Evolutionary conservation across 1,284 basidiomycete genomes (phyloP), one percentile per base, ranked within the genome.

Genomic region (Puccinia brachypodii): DNA sequence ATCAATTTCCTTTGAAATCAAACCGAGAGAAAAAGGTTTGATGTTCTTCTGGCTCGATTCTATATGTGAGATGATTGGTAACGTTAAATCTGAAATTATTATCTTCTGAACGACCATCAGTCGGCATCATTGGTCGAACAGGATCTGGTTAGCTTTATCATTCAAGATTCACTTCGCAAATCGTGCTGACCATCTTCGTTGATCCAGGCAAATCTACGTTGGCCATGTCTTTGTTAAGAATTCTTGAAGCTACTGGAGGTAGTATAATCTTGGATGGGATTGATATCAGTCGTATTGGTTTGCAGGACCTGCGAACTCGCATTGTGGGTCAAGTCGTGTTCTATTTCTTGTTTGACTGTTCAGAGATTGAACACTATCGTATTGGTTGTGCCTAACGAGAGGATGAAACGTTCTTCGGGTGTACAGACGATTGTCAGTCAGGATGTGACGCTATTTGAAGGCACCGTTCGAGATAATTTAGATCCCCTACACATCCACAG

Each of bases 191-290:
- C 6, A 31, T 73, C 82, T 84, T 31, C 83, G 82, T 22, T 62
- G 83, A 0, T 84, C 84, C 1, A 84, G 85, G 85, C n/a, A 85
- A 85, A 83, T 85, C 84, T 44, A 84, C 84, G 50, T 83, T 85
- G 2, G 84, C 83, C 0, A 82, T 83, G 6, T 83, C 83, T 38
- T 82, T 86, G 25, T 83, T 86, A 53, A 83, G 85, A 3, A 83
- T 83, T 4, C 78, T 83, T 14, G 84, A 83, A 58, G 76, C 84
- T 7, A 77, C 81, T n/a, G 82, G 74, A 1, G 85, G 85, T 19
- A 66, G 82, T 19, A 85, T 86, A 36, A 31, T 84, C 28, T 83
- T 86, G 53, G 85, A 86, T 62, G 85, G 84, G 13, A 82, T 86
- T 36, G 84, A 86, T 76, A 84, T 85, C 64, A 79, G 79, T 72